phyloP scores from a whole-genome alignment of 2,329 filamentous ascomycete species.

The Thermomyces lanuginosus region DNA sequence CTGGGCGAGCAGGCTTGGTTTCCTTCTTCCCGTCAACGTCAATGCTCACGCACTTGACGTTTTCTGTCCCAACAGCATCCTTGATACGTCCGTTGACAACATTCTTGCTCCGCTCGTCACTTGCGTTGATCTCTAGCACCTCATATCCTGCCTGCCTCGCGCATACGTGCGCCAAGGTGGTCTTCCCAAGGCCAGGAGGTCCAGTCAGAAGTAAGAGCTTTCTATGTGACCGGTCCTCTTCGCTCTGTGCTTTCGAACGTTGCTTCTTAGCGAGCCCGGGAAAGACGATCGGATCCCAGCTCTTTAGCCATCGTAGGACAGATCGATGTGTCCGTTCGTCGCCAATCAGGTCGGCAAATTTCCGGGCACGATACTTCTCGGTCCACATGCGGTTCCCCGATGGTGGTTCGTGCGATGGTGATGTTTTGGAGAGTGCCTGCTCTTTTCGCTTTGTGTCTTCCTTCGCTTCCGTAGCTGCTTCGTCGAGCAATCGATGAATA shows the following conservation, averaged over 20 bases:
- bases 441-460: conserved; percentile 11
- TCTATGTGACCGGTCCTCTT: conserved; percentile 60
- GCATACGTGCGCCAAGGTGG: conserved; percentile 88
- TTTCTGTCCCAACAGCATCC: conserved; percentile 86
- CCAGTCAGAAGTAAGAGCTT: conserved; percentile 86
- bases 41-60: conserved; percentile 52
- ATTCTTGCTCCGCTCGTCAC: conserved; percentile 76
- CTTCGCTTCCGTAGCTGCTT: conserved; percentile 46
- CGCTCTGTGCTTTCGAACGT: conserved; percentile 30
- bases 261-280: conserved; percentile 53
- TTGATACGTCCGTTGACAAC: conserved; percentile 84
- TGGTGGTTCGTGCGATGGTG: conserved; percentile 20
- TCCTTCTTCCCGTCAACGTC: conserved; percentile 35
- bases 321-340: conserved; percentile 85
- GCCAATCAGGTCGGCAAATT: conserved; percentile 83
- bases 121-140: conserved; percentile 92
- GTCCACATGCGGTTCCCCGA: conserved; percentile 58
- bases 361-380: conserved; percentile 86
- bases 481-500: conserved; percentile 66
- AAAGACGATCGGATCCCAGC: conserved; percentile 86
- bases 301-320: conserved; percentile 84
- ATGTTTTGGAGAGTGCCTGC: conserved; percentile 8
- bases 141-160: conserved; percentile 92
- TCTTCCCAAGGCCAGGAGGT: conserved; percentile 87
- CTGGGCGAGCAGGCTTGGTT: conserved; percentile 61